Conservation (phyloP, 1,284 basidiomycete species). For the Irpex sp. region DNA sequence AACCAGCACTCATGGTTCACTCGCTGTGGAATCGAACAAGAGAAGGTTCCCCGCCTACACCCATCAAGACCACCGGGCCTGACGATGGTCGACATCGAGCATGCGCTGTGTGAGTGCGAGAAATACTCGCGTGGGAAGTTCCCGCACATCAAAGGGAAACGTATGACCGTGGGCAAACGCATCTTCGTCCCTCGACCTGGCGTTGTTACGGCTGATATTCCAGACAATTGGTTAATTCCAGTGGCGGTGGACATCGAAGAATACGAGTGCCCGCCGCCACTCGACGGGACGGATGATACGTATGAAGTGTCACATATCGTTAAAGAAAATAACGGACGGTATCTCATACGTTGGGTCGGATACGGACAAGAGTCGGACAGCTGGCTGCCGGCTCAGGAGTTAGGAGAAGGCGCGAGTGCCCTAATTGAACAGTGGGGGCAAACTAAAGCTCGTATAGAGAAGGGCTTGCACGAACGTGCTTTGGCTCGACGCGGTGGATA, state of each 20-base stretch:
- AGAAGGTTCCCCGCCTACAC: slow-evolving; percentile 26
- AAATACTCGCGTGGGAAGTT: slow-evolving; percentile 36
- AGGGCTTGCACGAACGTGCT: slow-evolving; percentile 21
- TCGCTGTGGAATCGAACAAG: slow-evolving; percentile 28
- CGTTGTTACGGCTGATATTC: slow-evolving; percentile 28
- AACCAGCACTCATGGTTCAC: slow-evolving; percentile 35
- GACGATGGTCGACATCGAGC: slow-evolving; percentile 41
- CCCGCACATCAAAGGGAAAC: slow-evolving; percentile 27
- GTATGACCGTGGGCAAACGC: slow-evolving; percentile 19
- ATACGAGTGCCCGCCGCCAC: slow-evolving; percentile 18
- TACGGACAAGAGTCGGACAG: slow-evolving; percentile 44
- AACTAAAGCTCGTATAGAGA: slow-evolving; percentile 20
- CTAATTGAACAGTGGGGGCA: slow-evolving; percentile 31
- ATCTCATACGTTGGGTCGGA: slow-evolving; percentile 44
- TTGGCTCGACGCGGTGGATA: not conserved
- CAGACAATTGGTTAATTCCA: slow-evolving; percentile 27
- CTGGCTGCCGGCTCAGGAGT: slow-evolving; percentile 35
- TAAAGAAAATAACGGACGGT: slow-evolving; percentile 25
- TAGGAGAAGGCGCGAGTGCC: slow-evolving; percentile 28
- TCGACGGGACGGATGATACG: slow-evolving; percentile 17
- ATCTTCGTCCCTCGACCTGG: slow-evolving; percentile 18
- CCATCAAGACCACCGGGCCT: slow-evolving; percentile 20
- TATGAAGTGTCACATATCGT: slow-evolving; percentile 36
- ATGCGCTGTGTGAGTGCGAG: slow-evolving; percentile 41
- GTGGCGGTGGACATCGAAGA: slow-evolving; percentile 2